phyloP scores from a whole-genome alignment of 805 yeast genomes.

The Kodamaea leandrae region DNA sequence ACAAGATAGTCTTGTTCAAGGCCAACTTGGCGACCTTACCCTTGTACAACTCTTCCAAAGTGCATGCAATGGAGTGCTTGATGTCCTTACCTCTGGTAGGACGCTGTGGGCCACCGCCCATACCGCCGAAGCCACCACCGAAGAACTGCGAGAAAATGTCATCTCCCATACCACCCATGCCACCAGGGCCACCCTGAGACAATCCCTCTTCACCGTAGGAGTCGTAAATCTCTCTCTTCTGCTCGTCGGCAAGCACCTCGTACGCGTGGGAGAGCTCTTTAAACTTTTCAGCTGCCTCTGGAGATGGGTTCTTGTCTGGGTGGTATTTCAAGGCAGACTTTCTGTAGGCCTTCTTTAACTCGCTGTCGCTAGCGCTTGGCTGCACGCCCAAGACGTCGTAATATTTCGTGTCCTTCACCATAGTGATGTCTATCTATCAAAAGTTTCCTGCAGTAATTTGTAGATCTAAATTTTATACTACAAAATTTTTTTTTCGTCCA shows the following conservation, averaged over 20 bases:
- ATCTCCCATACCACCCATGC: conserved; percentile 66
- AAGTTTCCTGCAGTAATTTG: conserved; percentile 1
- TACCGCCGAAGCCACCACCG: conserved; percentile 58
- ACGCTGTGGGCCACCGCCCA: conserved; percentile 62
- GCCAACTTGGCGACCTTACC: conserved; percentile 95
- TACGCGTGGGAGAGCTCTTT: conserved; percentile 86
- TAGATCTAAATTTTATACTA: conserved; percentile 5
- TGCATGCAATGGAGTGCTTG: conserved; percentile 79
- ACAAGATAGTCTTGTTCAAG: conserved; percentile 83
- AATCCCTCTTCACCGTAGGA: conserved; percentile 92
- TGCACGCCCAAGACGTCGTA: conserved; percentile 74
- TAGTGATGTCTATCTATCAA: conserved; percentile 20
- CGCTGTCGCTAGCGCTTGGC: conserved; percentile 63
- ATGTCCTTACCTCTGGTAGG: conserved; percentile 90
- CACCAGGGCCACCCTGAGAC: conserved; percentile 54
- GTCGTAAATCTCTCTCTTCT: conserved; percentile 88
- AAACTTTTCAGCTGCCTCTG: conserved; percentile 94
- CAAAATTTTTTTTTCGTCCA: conserved; percentile 6
- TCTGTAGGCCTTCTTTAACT: conserved; percentile 81
- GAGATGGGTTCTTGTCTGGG: conserved; percentile 80
- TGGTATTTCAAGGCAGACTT: conserved; percentile 76
- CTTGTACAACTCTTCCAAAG: conserved; percentile 89
- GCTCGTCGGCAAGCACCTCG: conserved; percentile 81
- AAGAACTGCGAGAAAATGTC: conserved; percentile 80
- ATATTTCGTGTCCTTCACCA: conserved; percentile 80